These are phyloP conservation scores for Diaporthe capsici DNA, from an alignment of 2,329 filamentous ascomycete genomes.

Conservation along the genomic window DNA sequence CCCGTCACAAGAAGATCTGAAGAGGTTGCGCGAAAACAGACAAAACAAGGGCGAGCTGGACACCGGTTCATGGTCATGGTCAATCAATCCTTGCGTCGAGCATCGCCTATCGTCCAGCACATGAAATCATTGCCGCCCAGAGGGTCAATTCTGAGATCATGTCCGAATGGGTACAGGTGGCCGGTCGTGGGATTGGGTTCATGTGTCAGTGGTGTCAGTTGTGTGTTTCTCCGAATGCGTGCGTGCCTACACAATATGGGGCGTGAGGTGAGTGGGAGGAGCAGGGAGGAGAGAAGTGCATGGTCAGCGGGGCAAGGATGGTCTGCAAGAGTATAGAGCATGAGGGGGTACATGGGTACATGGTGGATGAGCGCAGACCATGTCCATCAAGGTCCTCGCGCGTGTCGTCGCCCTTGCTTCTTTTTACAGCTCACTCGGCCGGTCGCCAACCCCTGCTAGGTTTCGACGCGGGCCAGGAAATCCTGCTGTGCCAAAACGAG, in stretches of 20 bases:
- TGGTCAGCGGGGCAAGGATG: neutral
- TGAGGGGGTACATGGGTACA: neutral
- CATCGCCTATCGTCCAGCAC: neutral
- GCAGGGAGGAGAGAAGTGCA: neutral
- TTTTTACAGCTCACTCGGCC: conserved; percentile 19
- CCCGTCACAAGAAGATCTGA: neutral
- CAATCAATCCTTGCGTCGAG: neutral
- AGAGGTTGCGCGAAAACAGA: neutral
- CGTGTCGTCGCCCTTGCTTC: conserved; percentile 9
- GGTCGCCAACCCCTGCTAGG: neutral
- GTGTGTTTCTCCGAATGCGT: neutral
- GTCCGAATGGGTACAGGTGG: neutral
- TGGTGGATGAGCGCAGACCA: neutral
- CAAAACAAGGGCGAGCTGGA: neutral
- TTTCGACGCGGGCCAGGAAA: neutral
- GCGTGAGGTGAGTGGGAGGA: neutral
- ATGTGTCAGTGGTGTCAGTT: conserved; percentile 15
- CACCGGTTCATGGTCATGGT: neutral
- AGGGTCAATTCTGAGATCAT: neutral
- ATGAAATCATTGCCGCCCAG: neutral
- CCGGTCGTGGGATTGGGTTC: neutral
- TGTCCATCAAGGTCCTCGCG: conserved; percentile 17
- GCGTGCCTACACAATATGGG: neutral
- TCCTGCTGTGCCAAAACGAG: conserved; percentile 8
- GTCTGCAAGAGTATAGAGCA: neutral